A percentile compares a stretch with the other conserved stretches of the same genome.
phyloP scores from a whole-genome alignment of 2,329 filamentous ascomycete species.

The Pezicula carpinea region DNA sequence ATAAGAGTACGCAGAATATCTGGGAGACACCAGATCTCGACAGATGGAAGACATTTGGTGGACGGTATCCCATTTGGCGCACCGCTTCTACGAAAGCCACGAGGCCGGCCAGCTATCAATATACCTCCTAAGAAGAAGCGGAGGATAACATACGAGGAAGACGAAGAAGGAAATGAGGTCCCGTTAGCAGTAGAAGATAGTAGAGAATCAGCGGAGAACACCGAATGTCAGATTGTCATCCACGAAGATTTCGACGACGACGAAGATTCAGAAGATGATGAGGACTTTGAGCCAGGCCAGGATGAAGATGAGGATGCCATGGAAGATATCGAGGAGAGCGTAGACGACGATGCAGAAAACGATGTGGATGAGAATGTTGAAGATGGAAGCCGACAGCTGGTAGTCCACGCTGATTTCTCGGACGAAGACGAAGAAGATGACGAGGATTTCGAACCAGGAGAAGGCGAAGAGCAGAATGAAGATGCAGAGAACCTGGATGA shows the following conservation, averaged over 20 bases:
- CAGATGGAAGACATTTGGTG: conserved; percentile 73
- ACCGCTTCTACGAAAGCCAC: conserved; percentile 56
- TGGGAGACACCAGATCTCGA: conserved; percentile 76
- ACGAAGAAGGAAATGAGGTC: conserved; percentile 27
- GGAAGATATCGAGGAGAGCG: conserved; percentile 12
- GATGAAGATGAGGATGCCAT: conserved; percentile 17
- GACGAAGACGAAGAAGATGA: conserved; percentile 23
- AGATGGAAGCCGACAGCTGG: conserved; percentile 1
- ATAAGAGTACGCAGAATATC: conserved; percentile 66
- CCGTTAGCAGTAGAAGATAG: conserved; percentile 14
- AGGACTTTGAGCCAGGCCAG: conserved; percentile 19
- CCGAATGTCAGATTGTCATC: conserved; percentile 12
- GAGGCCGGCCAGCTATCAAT: conserved; percentile 59
- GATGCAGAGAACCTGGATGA: conserved; percentile 1
- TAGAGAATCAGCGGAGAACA: conserved; percentile 8
- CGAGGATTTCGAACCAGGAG: conserved; percentile 3
- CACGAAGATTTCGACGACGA: conserved; percentile 33
- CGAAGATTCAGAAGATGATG: conserved; percentile 25
- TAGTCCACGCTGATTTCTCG: background rate
- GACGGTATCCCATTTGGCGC: conserved; percentile 84
- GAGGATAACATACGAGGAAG: conserved; percentile 44
- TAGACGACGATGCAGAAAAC: conserved; percentile 25
- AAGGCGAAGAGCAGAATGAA: conserved; percentile 1
- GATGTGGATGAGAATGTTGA: conserved; percentile 24
- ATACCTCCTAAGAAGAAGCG: conserved; percentile 72